A percentile compares a stretch with the other conserved stretches of the same genome.
Conservation (phyloP, 768 basidiomycete genomes). For the Phylloporus scabripes region DNA sequence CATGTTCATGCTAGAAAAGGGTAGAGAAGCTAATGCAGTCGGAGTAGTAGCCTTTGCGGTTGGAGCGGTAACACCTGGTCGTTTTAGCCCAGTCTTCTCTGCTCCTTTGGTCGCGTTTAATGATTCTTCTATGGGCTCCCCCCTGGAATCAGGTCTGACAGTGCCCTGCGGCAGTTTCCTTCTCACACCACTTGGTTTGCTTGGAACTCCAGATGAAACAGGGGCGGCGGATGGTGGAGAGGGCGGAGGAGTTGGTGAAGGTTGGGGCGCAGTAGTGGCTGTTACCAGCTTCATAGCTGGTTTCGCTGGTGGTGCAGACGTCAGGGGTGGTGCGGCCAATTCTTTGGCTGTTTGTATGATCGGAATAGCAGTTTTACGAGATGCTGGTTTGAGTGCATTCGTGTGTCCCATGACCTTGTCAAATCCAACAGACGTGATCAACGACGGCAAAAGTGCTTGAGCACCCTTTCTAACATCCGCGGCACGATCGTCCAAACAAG, state of each 20-base stretch:
- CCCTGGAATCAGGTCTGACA: slow-evolving; percentile 41
- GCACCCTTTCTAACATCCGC: slow-evolving; percentile 91
- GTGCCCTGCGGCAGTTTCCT: slow-evolving; percentile 64
- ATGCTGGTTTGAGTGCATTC: slow-evolving; percentile 85
- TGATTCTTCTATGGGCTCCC: slow-evolving; percentile 35
- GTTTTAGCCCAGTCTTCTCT: slow-evolving; percentile 41
- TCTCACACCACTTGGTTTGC: slow-evolving; percentile 61
- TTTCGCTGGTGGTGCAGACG: slow-evolving; percentile 28
- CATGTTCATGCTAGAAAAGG: slow-evolving; percentile 30
- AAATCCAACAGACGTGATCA: slow-evolving; percentile 73
- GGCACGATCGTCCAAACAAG: slow-evolving; percentile 85
- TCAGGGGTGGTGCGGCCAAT: slow-evolving; percentile 30
- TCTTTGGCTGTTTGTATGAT: slow-evolving; percentile 81
- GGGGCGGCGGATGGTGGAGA: slow-evolving; percentile 39
- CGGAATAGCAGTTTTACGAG: slow-evolving; percentile 74
- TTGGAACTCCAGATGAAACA: slow-evolving; percentile 23
- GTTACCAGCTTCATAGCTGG: slow-evolving; percentile 22
- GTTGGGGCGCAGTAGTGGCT: slow-evolving; percentile 20
- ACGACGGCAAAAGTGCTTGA: slow-evolving; percentile 67
- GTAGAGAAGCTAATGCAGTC: slow-evolving; percentile 28
- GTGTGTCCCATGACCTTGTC: slow-evolving; percentile 86
- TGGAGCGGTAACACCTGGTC: slow-evolving; percentile 34
- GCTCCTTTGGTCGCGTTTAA: slow-evolving; percentile 27
- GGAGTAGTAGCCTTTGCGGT: slow-evolving; percentile 32
- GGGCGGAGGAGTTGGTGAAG: slow-evolving; percentile 38